A percentile compares a stretch with the other conserved stretches of the same genome.
Evolutionary conservation across 2,329 filamentous ascomycete species (phyloP).

Genomic region (Bipolaris victoriae): DNA sequence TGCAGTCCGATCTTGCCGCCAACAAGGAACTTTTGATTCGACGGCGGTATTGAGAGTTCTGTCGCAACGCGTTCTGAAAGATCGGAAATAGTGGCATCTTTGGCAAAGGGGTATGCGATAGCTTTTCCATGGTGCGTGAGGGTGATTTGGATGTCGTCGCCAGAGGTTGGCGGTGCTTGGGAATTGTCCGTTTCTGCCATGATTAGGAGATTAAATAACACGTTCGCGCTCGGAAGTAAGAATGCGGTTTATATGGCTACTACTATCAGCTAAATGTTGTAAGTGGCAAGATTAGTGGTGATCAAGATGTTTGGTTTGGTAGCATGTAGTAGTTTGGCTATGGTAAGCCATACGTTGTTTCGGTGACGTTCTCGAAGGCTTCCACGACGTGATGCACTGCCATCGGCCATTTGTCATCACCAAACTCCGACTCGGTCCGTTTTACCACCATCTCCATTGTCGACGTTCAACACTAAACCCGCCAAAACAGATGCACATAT

Average conservation of each 20-base stretch:
- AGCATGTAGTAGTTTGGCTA: conserved; percentile 26
- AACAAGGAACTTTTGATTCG: conserved; percentile 72
- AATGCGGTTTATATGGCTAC: neutral
- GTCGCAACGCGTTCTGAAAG: conserved; percentile 65
- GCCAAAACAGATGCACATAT: too few species aligned
- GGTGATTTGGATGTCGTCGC: conserved; percentile 49
- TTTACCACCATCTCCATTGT: neutral
- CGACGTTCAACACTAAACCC: too few species aligned
- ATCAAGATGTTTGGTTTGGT: conserved; percentile 40
- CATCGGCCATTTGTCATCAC: conserved; percentile 46
- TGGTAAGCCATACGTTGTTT: conserved; percentile 24
- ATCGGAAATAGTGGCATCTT: conserved; percentile 61
- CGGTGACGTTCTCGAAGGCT: conserved; percentile 45
- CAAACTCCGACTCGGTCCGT: neutral
- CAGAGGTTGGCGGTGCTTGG: conserved; percentile 14
- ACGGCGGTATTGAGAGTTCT: conserved; percentile 63
- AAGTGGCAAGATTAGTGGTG: conserved; percentile 32
- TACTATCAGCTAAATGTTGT: conserved; percentile 12
- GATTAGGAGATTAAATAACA: neutral
- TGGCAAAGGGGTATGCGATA: conserved; percentile 56
- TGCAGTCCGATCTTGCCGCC: conserved; percentile 69
- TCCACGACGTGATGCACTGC: conserved; percentile 36
- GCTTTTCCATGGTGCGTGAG: conserved; percentile 62
- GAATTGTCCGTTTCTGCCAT: conserved; percentile 24
- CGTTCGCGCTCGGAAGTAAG: neutral